Conservation (phyloP, 306 rosid genomes). For the Vicia faba region DNA sequence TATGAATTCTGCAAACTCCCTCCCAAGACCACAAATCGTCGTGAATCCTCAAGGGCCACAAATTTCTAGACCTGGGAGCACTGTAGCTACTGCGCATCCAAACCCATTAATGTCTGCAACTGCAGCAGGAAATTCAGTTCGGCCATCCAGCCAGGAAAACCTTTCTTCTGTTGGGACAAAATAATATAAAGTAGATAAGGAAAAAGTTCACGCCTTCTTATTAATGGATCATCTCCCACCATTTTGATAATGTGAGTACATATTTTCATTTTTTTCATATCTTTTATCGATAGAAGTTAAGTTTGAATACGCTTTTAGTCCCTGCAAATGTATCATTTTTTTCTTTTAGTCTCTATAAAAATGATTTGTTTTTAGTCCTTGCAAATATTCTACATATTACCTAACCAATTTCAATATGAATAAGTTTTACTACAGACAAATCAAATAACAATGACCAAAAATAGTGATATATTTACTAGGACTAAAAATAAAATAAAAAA, state of each 20-base stretch:
- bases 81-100: constrained; percentile 42
- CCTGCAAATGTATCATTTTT: no score
- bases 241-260: constrained; percentile 44
- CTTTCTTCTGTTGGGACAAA: constrained; percentile 61
- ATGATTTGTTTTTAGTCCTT: no score
- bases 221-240: constrained; percentile 25
- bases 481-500: no score
- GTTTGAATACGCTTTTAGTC: no score
- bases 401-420: no score
- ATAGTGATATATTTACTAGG: no score
- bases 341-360: no score
- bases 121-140: constrained; percentile 54
- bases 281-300: constrained; percentile 3
- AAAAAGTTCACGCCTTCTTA: constrained; percentile 37
- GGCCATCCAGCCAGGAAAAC: constrained; percentile 62
- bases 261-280: constrained; percentile 21
- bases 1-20: constrained; percentile 57
- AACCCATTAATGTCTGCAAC: constrained; percentile 55
- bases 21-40: constrained; percentile 60
- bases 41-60: constrained; percentile 68
- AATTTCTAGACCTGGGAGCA: constrained; percentile 56
- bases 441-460: no score
- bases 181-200: constrained; percentile 37
- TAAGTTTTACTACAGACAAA: no score
- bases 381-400: no score